These are phyloP conservation scores for Solanum verrucosum DNA, from an alignment of 257 asterid genomes.

Conservation along the genomic window DNA sequence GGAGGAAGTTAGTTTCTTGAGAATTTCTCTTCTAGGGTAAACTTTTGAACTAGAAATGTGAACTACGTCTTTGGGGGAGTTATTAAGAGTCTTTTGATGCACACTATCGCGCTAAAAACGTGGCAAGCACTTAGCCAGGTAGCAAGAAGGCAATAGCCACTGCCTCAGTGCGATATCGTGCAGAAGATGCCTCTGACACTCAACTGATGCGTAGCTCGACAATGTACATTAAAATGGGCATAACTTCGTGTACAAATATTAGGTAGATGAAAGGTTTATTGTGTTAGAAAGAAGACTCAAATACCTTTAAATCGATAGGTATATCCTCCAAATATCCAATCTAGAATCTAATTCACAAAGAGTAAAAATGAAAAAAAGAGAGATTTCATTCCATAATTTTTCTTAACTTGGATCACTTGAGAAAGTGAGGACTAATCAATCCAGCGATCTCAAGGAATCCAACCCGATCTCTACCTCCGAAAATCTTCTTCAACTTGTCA, in stretches of 20 bases:
- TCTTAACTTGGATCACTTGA: slow-evolving; percentile 17
- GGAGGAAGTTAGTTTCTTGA: background rate
- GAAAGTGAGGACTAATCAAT: slow-evolving; percentile 74
- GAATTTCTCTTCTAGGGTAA: background rate
- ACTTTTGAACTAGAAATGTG: background rate
- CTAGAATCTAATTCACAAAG: background rate
- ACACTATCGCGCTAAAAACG: background rate
- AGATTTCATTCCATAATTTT: background rate
- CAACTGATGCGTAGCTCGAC: background rate
- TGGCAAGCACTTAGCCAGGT: background rate
- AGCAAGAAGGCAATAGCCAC: background rate
- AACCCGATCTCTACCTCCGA: slow-evolving; percentile 58
- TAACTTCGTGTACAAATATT: background rate
- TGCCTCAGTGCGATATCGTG: background rate
- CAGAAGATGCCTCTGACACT: background rate
- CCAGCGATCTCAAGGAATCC: slow-evolving; percentile 95
- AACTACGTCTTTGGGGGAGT: background rate
- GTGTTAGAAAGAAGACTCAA: background rate
- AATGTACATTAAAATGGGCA: background rate
- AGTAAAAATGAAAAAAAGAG: background rate
- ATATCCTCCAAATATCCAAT: background rate
- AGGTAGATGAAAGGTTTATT: background rate
- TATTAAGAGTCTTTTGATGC: background rate
- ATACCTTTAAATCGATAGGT: background rate
- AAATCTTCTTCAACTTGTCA: slow-evolving; percentile 73